These are phyloP conservation scores for Cerioporus squamosus DNA, from an alignment of 1,284 basidiomycete genomes.

Conservation along the genomic window DNA sequence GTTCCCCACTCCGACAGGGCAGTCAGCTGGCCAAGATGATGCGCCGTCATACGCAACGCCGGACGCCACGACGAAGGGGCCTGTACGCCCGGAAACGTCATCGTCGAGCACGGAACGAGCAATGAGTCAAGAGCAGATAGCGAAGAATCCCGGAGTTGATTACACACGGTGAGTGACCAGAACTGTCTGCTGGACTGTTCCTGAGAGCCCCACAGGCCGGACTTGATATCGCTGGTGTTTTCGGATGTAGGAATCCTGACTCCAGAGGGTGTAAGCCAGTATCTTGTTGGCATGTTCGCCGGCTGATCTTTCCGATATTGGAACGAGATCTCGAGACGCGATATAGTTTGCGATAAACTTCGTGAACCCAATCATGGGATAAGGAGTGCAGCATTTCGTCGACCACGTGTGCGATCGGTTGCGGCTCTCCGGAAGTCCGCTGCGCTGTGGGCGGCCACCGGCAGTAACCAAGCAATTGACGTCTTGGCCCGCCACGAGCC, in stretches of 20 bases:
- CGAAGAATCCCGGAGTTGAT: conserved; percentile 80
- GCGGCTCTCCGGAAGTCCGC: neutral
- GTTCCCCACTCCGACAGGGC: conserved; percentile 50
- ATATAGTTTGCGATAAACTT: conserved; percentile 47
- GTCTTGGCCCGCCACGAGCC: neutral
- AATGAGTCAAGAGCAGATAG: conserved; percentile 77
- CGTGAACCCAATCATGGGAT: conserved; percentile 31
- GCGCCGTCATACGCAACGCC: conserved; percentile 24
- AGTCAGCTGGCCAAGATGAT: conserved; percentile 28
- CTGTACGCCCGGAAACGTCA: conserved; percentile 15
- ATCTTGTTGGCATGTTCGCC: conserved; percentile 89
- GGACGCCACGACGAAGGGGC: conserved; percentile 14
- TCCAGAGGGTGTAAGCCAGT: conserved; percentile 90
- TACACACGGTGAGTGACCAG: conserved; percentile 67
- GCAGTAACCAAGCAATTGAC: neutral
- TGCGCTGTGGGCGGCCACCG: neutral
- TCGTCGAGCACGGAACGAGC: conserved; percentile 34
- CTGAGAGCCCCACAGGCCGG: conserved; percentile 56
- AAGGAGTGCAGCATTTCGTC: conserved; percentile 26
- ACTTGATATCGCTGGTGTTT: conserved; percentile 89
- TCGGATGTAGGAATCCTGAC: conserved; percentile 92
- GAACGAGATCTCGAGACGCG: conserved; percentile 30
- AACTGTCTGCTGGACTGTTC: conserved; percentile 7
- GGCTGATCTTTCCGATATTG: conserved; percentile 46
- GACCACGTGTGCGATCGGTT: conserved; percentile 33